Evolutionary conservation across 73 alveolate species (phyloP).

Genomic region (Symbiodinium pilosum): DNA sequence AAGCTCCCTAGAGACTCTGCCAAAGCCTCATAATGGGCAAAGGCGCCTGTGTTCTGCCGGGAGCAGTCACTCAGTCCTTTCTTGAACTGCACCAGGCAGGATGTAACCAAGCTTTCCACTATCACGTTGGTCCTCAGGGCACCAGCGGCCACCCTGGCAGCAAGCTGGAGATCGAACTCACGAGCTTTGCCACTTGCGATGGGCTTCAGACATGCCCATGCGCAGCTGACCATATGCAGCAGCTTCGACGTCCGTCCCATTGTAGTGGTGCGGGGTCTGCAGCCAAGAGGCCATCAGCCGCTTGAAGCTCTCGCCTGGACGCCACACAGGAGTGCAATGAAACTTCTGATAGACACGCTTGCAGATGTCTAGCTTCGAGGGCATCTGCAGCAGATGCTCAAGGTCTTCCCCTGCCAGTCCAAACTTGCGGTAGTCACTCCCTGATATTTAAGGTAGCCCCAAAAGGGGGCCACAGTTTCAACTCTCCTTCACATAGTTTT

Average conservation of each 20-base stretch:
- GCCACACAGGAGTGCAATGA: background rate
- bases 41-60: background rate
- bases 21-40: background rate
- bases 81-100: background rate
- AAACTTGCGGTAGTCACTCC: background rate
- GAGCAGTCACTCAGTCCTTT: background rate
- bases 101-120: background rate
- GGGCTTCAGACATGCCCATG: background rate
- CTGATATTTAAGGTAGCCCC: too few species aligned
- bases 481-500: too few species aligned
- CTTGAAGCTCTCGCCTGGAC: background rate
- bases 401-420: background rate
- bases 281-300: background rate
- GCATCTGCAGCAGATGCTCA: background rate
- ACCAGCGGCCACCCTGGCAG: background rate
- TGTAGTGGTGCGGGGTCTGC: too few species aligned
- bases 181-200: background rate
- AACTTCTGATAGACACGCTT: background rate
- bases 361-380: background rate
- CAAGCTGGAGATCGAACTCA: background rate
- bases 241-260: background rate
- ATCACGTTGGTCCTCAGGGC: background rate
- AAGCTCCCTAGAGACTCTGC: background rate
- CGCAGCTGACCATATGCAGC: background rate
- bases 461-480: too few species aligned